phyloP scores from a whole-genome alignment of 2,329 filamentous ascomycete genomes.

The Nemania sp. region DNA sequence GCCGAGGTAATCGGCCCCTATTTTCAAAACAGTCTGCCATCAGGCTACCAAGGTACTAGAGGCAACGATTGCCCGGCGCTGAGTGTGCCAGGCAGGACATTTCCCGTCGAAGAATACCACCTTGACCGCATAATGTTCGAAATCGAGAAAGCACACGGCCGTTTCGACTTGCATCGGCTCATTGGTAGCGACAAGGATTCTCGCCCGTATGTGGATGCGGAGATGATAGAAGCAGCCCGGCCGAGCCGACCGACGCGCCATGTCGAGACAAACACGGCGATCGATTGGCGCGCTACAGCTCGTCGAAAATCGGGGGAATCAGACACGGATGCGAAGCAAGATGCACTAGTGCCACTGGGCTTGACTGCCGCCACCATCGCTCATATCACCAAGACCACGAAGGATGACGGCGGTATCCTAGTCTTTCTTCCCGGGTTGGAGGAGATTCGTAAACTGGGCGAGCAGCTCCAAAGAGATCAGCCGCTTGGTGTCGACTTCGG shows the following conservation, averaged over 20 bases:
- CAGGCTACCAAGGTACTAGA: neutral
- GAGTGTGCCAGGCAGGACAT: neutral
- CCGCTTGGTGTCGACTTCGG: neutral
- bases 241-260: too few relatives aligned
- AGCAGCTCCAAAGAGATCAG: neutral
- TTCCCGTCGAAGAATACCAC: neutral
- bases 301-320: too few relatives aligned
- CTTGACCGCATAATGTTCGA: neutral
- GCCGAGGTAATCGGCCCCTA: neutral
- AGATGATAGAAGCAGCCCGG: neutral
- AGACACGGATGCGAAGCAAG: neutral
- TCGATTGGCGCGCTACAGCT: neutral
- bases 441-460: neutral
- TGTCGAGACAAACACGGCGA: too few relatives aligned
- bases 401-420: neutral
- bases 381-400: neutral
- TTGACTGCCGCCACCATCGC: neutral
- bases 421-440: neutral
- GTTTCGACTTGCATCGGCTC: neutral
- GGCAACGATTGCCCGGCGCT: neutral
- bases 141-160: neutral
- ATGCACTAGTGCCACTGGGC: neutral
- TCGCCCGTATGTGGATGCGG: neutral
- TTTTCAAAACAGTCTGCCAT: neutral
- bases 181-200: neutral